Base-by-base conservation (phyloP, 495 filamentous ascomycete genomes). In the Penicillium malachiteum region DNA sequence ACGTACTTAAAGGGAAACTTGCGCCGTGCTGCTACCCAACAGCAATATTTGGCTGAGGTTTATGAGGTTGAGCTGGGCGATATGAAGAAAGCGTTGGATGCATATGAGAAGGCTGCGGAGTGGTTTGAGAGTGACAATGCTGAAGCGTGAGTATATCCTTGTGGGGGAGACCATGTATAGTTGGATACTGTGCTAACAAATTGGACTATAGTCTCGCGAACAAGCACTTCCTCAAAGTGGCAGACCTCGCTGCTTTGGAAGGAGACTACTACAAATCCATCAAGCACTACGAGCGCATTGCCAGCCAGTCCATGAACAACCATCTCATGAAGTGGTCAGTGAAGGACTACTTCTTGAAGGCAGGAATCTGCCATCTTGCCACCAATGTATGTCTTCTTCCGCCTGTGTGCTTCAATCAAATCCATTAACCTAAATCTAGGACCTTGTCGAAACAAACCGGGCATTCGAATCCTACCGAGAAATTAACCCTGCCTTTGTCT, bases 261-360 rank as follows among this genome's bases (percentile, higher is more conserved):
- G 79, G 72, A 44, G 87, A 95, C 63, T 97, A 93, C 73, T 82
- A 83, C 75, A 89, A 85, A 69, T 83, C 90, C 38, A 88, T 91
- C 62, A 81, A 88, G 55, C 75, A 84, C 35, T 97, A 86, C 71
- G 93, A 96, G 68, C 83, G 84, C 60, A 88, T 96, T 38, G 88
- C 88, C 33, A 81, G 81, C 31, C 73, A 80, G 38, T 84, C 84
- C 6, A 82, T 92, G 48, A 81, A 81, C 66, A 93, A 92, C 71
- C 86, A 89, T 64, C 68, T 92, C 57, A 92, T 95, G 90, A 90
- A 85, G 63, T 96, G 87, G 82, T 90, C 85, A 13, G 87, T 96
- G 52, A 96, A 96, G 71, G 89, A 95, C 48, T 96, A 96, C 73
- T 87, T 95, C 69, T 75, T 96, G 56, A 96, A 96, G 77, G 89